These are phyloP conservation scores for Lasiosphaeria miniovina DNA, from an alignment of 495 filamentous ascomycete species.

Conservation along the genomic window DNA sequence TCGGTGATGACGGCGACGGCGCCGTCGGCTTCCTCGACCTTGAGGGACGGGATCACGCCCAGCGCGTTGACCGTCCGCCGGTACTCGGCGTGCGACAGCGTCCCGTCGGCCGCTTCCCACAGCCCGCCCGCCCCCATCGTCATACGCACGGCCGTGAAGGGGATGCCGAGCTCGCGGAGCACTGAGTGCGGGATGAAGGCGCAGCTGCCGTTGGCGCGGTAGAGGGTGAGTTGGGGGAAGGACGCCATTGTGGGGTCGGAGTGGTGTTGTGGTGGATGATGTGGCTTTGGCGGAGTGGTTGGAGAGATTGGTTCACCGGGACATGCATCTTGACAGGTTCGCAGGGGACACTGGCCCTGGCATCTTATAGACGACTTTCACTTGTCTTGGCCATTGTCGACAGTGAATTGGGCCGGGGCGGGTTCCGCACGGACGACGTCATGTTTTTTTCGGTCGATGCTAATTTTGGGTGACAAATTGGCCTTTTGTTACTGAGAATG, in stretches of 20 bases:
- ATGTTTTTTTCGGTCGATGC: too few relatives aligned
- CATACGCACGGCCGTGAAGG: neutral
- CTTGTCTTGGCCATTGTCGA: too few relatives aligned
- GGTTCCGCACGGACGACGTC: too few relatives aligned
- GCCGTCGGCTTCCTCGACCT: neutral
- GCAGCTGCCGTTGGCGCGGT: constrained; percentile 6
- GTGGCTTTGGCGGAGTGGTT: neutral
- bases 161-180: constrained; percentile 1
- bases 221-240: constrained; percentile 1
- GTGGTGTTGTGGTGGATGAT: neutral
- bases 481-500: too few relatives aligned
- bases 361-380: too few relatives aligned
- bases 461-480: too few relatives aligned
- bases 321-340: too few relatives aligned
- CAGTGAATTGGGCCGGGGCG: too few relatives aligned
- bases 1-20: neutral
- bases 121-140: neutral
- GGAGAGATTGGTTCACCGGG: neutral
- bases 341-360: too few relatives aligned
- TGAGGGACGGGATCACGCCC: neutral
- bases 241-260: neutral
- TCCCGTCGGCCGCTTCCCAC: neutral
- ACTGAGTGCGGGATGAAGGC: neutral
- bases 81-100: neutral
- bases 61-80: neutral